Evolutionary conservation across 2,329 filamentous ascomycete genomes (phyloP).

Genomic region (Exserohilum turcica): DNA sequence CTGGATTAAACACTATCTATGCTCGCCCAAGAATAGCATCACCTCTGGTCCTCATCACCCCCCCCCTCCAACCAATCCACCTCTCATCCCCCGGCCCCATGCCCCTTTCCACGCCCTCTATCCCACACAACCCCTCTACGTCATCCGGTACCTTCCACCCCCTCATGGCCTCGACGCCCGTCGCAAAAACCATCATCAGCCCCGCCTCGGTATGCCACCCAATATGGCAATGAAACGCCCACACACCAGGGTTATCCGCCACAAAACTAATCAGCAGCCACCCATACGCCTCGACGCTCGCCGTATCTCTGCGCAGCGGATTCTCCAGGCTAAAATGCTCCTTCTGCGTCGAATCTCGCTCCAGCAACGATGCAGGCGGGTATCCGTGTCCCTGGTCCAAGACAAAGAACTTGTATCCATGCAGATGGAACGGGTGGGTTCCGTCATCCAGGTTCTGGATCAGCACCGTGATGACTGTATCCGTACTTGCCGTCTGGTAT

Average conservation of each 20-base stretch:
- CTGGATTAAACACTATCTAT: not conserved
- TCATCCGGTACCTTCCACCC: slow-evolving; percentile 51
- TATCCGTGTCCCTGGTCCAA: slow-evolving; percentile 13
- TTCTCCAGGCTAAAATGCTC: slow-evolving; percentile 37
- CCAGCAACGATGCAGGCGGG: slow-evolving; percentile 55
- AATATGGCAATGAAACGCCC: slow-evolving; percentile 76
- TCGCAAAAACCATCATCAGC: slow-evolving; percentile 62
- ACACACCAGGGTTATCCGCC: slow-evolving; percentile 67
- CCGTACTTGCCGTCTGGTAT: slow-evolving; percentile 36
- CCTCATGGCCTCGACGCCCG: slow-evolving; percentile 55
- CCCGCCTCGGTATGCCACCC: slow-evolving; percentile 58
- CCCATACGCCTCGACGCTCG: slow-evolving; percentile 68
- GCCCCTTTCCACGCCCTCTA: slow-evolving; percentile 50
- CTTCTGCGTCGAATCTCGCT: slow-evolving; percentile 11
- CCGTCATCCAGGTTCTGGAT: slow-evolving; percentile 43
- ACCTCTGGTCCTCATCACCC: slow-evolving; percentile 2
- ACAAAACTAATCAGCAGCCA: slow-evolving; percentile 66
- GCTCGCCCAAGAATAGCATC: not conserved
- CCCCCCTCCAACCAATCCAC: slow-evolving; percentile 47
- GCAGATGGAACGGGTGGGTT: slow-evolving; percentile 44
- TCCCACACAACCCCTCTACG: slow-evolving; percentile 54
- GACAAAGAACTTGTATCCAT: slow-evolving; percentile 48
- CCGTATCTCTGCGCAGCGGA: slow-evolving; percentile 69
- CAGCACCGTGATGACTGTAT: slow-evolving; percentile 38
- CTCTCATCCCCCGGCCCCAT: slow-evolving; percentile 57